Base-by-base conservation (phyloP, 768 basidiomycete species). In the Auriscalpium vulgare region DNA sequence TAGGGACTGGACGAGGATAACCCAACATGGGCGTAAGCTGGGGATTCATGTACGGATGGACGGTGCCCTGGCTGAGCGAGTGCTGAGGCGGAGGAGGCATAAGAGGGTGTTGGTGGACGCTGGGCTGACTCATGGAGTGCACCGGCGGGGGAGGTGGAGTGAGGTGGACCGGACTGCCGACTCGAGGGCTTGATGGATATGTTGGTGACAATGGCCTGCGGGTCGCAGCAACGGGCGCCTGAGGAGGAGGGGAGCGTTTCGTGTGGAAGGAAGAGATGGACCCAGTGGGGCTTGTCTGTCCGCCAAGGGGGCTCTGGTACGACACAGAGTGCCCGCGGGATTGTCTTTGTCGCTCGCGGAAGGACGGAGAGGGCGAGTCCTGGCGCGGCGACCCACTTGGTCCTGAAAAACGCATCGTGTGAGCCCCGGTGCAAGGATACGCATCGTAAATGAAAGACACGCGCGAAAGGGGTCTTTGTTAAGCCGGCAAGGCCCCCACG, bases 241-340 rank as follows among this genome's bases (percentile, higher is more conserved):
- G 60, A 23, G 60, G 50, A 14, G 61, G 61, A 47, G 61, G 59
- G 10, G 61, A 47, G 11, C 56, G 59, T 44, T 56, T 56, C 51
- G 57, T 56, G 36, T 62, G 56, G 53, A 62, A 62, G 11, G 61
- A 62, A 6, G 59, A 51, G 6, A 53, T 51, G 21, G 61, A 60
- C 7, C 59, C 56, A 16, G 61, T 62, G 34, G 61, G 61, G 43
- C 61, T 62, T 17, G 49, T 34, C 34, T 55, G 61, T 11, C 53
- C 59, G n/a, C 56, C 57, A 45, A 53, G 60, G 34, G 56, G 16
- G 37, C 56, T 48, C 50, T 50, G 59, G 36, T 50, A 62, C 10
- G 59, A 55, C 36, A 56, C 53, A 8, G 61, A 62, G 19, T 57
- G 59, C 14, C 61, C 61, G 8, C 61, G 59, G 19, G 45, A 14